Conservation (phyloP, 176 grass and related monocot genomes). For the Stipa capillata region DNA sequence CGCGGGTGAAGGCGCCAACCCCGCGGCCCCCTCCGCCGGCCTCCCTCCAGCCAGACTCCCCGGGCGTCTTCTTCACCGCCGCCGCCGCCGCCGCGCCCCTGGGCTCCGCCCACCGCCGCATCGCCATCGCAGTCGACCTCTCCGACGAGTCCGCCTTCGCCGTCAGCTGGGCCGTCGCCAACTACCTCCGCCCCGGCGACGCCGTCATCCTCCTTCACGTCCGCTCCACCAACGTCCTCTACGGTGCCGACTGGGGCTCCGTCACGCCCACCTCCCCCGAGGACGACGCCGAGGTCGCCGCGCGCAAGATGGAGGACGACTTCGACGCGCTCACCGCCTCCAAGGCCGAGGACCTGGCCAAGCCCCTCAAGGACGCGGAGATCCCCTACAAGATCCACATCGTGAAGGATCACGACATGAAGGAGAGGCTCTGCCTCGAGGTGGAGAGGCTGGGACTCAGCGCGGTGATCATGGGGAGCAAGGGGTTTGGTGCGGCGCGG, state of each 20-base stretch:
- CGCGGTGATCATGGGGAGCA: conserved; percentile 95
- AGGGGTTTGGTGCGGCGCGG: conserved; percentile 66
- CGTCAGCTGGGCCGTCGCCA: conserved; percentile 77
- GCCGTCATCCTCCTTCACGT: conserved; percentile 93
- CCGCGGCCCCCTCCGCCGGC: conserved; percentile 38
- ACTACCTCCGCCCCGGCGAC: conserved; percentile 94
- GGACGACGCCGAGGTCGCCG: conserved; percentile 50
- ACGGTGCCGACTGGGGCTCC: conserved; percentile 93
- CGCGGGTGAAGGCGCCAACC: conserved; percentile 56
- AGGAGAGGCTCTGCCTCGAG: conserved; percentile 98
- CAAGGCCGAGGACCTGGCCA: conserved; percentile 72
- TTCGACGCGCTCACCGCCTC: conserved; percentile 61
- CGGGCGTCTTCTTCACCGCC: conserved; percentile 74
- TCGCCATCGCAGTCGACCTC: conserved; percentile 94
- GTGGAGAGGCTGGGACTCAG: conserved; percentile 85
- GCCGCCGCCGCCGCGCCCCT: conserved; percentile 28
- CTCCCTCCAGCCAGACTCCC: conserved; percentile 62
- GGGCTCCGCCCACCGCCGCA: conserved; percentile 60
- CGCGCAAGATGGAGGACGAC: conserved; percentile 71
- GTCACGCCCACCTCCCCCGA: conserved; percentile 22
- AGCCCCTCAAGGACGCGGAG: conserved; percentile 57
- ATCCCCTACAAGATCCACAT: conserved; percentile 94
- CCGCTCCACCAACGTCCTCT: conserved; percentile 74
- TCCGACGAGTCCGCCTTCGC: conserved; percentile 77
- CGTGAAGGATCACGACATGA: conserved; percentile 97